Evolutionary conservation across 305 asterid species (phyloP).

Genomic region (Nicotiana rustica): DNA sequence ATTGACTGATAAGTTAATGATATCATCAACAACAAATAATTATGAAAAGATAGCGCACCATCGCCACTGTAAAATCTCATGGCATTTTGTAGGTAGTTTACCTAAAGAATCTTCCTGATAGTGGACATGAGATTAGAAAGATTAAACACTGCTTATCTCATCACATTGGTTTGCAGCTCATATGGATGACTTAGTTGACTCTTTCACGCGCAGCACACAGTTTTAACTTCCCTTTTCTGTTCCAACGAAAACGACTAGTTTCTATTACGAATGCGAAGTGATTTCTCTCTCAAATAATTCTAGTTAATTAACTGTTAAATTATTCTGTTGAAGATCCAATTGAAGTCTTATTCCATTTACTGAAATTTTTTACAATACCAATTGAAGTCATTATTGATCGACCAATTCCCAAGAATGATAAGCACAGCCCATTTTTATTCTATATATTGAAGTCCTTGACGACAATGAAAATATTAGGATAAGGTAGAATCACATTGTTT

Average conservation of each 20-base stretch:
- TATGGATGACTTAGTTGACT: conserved; percentile 6
- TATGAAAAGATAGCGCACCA: neutral
- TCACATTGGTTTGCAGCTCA: conserved; percentile 6
- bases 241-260: neutral
- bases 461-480: neutral
- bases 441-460: too few relatives aligned
- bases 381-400: too few relatives aligned
- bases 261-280: neutral
- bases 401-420: too few relatives aligned
- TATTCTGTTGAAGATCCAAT: neutral
- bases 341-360: neutral
- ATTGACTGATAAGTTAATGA: neutral
- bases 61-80: conserved; percentile 12
- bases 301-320: neutral
- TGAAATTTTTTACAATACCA: too few relatives aligned
- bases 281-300: conserved; percentile 12
- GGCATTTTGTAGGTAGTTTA: conserved; percentile 14
- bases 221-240: neutral
- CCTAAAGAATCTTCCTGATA: neutral
- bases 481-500: neutral
- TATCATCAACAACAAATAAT: neutral
- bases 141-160: neutral
- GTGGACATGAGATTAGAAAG: neutral
- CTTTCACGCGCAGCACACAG: neutral
- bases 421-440: too few relatives aligned